Conservation (phyloP, 2,329 filamentous ascomycete genomes). For the Cladosporium austrohemisphaericum region DNA sequence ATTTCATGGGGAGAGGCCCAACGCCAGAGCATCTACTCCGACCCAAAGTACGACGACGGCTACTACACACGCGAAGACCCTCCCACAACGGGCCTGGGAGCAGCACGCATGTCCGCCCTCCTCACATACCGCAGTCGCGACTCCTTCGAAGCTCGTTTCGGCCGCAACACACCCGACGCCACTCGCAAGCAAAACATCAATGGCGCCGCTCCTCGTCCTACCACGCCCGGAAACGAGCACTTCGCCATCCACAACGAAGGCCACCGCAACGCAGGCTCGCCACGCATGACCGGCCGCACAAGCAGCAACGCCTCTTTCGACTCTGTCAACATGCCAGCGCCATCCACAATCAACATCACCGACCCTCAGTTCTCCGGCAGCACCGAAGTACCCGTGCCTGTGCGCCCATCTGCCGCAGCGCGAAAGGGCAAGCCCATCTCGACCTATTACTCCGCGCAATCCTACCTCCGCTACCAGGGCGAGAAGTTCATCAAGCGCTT, state of each 20-base stretch:
- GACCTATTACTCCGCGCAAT: slow-evolving; percentile 97
- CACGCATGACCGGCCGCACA: slow-evolving; percentile 38
- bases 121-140: slow-evolving; percentile 95
- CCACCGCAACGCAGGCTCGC: slow-evolving; percentile 46
- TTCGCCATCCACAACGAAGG: slow-evolving; percentile 53
- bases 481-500: slow-evolving; percentile 96
- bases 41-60: slow-evolving; percentile 96
- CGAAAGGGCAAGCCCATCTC: slow-evolving; percentile 36
- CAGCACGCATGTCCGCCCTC: slow-evolving; percentile 93
- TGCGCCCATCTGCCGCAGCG: slow-evolving; percentile 30
- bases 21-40: slow-evolving; percentile 90
- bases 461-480: slow-evolving; percentile 93
- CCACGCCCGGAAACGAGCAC: slow-evolving; percentile 42
- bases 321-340: slow-evolving; percentile 22
- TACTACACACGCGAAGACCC: slow-evolving; percentile 89
- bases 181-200: slow-evolving; percentile 80
- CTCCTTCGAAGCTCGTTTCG: slow-evolving; percentile 94
- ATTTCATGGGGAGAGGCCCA: slow-evolving; percentile 90
- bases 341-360: slow-evolving; percentile 27
- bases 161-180: slow-evolving; percentile 84
- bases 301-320: slow-evolving; percentile 27
- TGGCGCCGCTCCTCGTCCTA: slow-evolving; percentile 52
- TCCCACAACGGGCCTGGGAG: slow-evolving; percentile 79
- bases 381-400: slow-evolving; percentile 32
- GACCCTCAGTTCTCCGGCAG: slow-evolving; percentile 48